Percentiles rank a stretch among this genome's conserved stretches.
These are phyloP conservation scores for Monosporozyma yasuniensis DNA, from an alignment of 805 yeast genomes.

Conservation along the genomic window DNA sequence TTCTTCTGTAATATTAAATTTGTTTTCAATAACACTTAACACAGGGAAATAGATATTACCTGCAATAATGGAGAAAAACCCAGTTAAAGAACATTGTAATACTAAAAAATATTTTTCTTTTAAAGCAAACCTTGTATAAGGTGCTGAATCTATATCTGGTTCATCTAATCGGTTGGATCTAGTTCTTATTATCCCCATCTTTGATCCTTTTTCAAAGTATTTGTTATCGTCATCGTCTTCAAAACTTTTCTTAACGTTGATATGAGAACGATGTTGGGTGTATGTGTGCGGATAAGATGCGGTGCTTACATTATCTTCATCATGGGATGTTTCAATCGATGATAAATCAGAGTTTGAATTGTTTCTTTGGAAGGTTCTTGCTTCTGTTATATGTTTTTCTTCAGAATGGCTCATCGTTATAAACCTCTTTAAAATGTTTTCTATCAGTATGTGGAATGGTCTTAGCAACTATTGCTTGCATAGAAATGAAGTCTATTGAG, in stretches of 20 bases:
- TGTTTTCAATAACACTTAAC: conserved; percentile 44
- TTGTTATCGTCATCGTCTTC: not conserved
- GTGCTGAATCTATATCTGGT: conserved; percentile 8
- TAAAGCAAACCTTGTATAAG: conserved; percentile 39
- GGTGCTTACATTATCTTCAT: not conserved
- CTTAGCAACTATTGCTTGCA: not conserved
- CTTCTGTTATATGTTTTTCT: not conserved
- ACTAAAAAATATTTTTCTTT: conserved; percentile 37
- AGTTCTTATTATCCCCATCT: not conserved
- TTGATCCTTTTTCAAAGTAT: not conserved
- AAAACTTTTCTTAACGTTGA: not conserved
- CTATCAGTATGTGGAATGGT: not conserved
- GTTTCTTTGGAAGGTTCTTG: not conserved
- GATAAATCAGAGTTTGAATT: not conserved
- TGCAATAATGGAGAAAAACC: conserved; percentile 61
- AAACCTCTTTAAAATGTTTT: not conserved
- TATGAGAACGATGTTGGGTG: not conserved
- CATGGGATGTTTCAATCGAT: not conserved
- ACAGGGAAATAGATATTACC: conserved; percentile 79
- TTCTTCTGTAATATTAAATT: conserved; percentile 49
- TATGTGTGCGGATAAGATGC: not conserved
- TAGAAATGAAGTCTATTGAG: not conserved
- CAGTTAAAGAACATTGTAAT: conserved; percentile 36
- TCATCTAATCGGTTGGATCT: conserved; percentile 5
- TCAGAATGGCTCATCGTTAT: not conserved